Percentiles rank a stretch among this genome's conserved stretches.
phyloP scores from a whole-genome alignment of 306 rosid genomes.

The Malus sylvestris region DNA sequence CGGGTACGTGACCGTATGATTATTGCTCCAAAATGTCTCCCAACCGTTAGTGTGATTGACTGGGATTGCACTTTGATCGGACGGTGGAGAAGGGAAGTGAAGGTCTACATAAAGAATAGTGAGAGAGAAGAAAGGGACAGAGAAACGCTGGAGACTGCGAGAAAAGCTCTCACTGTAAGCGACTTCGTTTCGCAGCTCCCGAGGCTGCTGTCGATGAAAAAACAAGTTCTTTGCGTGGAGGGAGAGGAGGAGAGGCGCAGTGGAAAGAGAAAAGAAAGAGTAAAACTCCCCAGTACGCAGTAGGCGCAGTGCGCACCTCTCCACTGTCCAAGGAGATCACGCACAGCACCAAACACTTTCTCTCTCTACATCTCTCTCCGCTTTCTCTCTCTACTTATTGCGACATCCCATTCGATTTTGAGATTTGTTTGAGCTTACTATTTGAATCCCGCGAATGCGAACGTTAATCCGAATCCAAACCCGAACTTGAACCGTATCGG shows the following conservation, averaged over 20 bases:
- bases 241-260: background rate
- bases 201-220: constrained; percentile 35
- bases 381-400: constrained; percentile 3
- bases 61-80: background rate
- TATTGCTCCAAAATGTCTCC: background rate
- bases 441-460: background rate
- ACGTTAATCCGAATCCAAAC: background rate
- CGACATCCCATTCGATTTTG: background rate
- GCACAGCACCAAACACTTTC: background rate
- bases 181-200: constrained; percentile 37
- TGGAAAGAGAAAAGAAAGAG: constrained; percentile 15
- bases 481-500: constrained; percentile 8
- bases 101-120: background rate
- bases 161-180: constrained; percentile 47
- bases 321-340: constrained; percentile 48
- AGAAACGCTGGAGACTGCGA: constrained; percentile 37
- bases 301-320: constrained; percentile 45
- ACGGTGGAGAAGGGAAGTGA: background rate
- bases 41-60: constrained; percentile 6
- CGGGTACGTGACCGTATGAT: background rate
- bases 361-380: background rate
- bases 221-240: background rate
- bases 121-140: constrained; percentile 9
- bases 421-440: background rate
- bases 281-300: background rate